Base-by-base conservation (phyloP, 495 filamentous ascomycete species). In the Hypomontagnella submonticulosa region DNA sequence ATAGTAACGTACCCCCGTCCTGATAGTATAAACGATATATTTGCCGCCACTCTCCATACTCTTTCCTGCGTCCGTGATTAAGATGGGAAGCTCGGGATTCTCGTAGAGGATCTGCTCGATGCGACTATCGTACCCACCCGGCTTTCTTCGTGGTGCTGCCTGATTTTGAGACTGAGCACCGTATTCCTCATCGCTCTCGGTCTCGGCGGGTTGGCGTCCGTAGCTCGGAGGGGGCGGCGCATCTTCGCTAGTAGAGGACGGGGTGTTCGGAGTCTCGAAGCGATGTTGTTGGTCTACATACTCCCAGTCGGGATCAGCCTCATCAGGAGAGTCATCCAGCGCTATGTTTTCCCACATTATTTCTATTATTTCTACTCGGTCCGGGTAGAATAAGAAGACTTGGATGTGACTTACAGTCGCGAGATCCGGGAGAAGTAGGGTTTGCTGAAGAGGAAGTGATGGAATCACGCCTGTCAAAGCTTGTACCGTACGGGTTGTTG, bases 61-160 rank as follows among this genome's bases (percentile, higher is more conserved):
- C 84, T 99, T 99, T 12, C 96, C 95, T 0, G 96, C 95, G 70
- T 97, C 90, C 1, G 87, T 91, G 63, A 99, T 99, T 59, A 93
- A 69, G 56, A 99, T 96, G 49, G 88, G 87, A 62, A 95, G 85
- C 53, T 93, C 90, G 5, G 91, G 93, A 67, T 96, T 91, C 78
- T 99, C 95, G 73, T 97, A 96, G 36, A 99, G 87, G 48, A 96
- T 92, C 79, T 97, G 94, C 76, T 98, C 94, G 37, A 98, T 91
- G 13, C 96, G 89, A 69, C 94, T 97, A 71, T 93, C 91, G 71
- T 98, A 99, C 12, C 90, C 91, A 49, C 90, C 88, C 54, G 90
- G 91, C 78, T 92, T 95, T 42, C 87, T 85, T 51, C 80, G 79
- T 4, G 80, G 81, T n/a, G 72, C 77, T 43, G 68, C 71, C 42